Evolutionary conservation across 2,329 filamentous ascomycete genomes (phyloP), one percentile per base, ranked within the genome.

Genomic region (Bipolaris cookei): DNA sequence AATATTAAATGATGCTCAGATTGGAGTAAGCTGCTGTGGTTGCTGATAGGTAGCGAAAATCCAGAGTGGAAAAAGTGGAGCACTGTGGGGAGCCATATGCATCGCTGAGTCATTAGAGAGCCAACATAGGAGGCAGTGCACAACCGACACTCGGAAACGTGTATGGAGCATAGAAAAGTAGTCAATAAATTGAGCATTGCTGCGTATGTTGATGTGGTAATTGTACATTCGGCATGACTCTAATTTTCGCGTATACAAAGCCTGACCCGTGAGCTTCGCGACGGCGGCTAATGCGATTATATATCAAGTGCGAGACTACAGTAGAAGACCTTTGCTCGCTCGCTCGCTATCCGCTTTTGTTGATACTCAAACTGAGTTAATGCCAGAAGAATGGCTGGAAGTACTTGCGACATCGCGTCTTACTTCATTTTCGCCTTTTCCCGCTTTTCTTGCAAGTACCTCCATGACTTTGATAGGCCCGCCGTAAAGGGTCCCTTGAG

Each of bases 401-500:
- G 2, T 49, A 41, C 32, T 8, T 30, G 28, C 28, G 10, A 13
- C 3, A 11, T 30, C 4, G 28, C 5, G 6, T 2, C 18, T 66
- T 56, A 71, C 50, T 69, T 71, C 58, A 69, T 67, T 64, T 66
- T 76, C 4, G 74, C 78, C 65, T 82, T 82, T 28, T 70, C 69
- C 42, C 79, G 68, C 82, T 99, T 99, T 75, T 98, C 95, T 41
- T 84, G 81, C 52, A 96, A 69, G 74, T 99, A 99, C 61, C 88
- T 85, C 80, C 85, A 84, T 5, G 88, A 89, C 68, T 88, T 86
- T 6, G 80, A 72, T 14, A 90, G 74, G 0, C 95, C 96, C 0
- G 90, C 88, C 2, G 92, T 98, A 42, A 97, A 76, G 1, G 90
- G 75, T 1, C 92, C 88, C 79, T 99, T 99, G 61, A 94, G 73